A percentile compares a stretch with the other conserved stretches of the same genome.
These are phyloP conservation scores for Rhodotorula sp. DNA, from an alignment of 1,284 basidiomycete genomes.

Conservation along the genomic window DNA sequence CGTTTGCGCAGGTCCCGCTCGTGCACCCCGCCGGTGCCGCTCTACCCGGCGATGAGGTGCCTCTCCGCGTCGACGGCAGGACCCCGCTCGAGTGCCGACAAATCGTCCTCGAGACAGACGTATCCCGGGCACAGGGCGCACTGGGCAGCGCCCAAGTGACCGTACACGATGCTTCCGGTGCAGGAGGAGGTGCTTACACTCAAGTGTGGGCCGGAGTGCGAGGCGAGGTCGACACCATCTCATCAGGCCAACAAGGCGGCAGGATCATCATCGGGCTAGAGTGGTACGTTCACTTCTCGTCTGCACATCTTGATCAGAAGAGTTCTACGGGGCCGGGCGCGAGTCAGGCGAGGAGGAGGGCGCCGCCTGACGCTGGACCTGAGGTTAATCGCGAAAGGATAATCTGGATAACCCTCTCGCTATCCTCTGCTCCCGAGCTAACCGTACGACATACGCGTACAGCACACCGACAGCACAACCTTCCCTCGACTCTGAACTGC, in stretches of 20 bases:
- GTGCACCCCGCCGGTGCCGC: not conserved
- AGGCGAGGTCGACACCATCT: slow-evolving; percentile 34
- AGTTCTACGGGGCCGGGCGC: no score
- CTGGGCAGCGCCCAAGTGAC: slow-evolving; percentile 28
- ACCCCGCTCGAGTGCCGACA: slow-evolving; percentile 33
- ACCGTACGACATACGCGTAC: not conserved
- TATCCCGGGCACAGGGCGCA: slow-evolving; percentile 31
- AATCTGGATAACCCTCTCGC: not conserved
- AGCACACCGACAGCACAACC: slow-evolving; percentile 34
- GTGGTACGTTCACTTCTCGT: slow-evolving; percentile 11
- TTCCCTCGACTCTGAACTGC: slow-evolving; percentile 25
- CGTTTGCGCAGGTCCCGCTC: slow-evolving; percentile 32
- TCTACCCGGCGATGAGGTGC: not conserved
- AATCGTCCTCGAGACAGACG: slow-evolving; percentile 30
- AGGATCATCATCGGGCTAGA: slow-evolving; percentile 32
- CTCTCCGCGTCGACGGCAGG: slow-evolving; percentile 36
- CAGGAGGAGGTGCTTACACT: slow-evolving; percentile 15
- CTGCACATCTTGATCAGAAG: no score
- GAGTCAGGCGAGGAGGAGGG: no score
- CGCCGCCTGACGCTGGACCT: not conserved
- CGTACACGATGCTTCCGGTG: slow-evolving; percentile 23
- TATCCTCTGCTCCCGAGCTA: not conserved
- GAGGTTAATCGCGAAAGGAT: not conserved
- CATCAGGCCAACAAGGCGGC: slow-evolving; percentile 11
- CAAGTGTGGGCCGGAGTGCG: slow-evolving; percentile 37